These are phyloP conservation scores for Elasticomyces elasticus DNA, from an alignment of 495 filamentous ascomycete species.

Conservation along the genomic window DNA sequence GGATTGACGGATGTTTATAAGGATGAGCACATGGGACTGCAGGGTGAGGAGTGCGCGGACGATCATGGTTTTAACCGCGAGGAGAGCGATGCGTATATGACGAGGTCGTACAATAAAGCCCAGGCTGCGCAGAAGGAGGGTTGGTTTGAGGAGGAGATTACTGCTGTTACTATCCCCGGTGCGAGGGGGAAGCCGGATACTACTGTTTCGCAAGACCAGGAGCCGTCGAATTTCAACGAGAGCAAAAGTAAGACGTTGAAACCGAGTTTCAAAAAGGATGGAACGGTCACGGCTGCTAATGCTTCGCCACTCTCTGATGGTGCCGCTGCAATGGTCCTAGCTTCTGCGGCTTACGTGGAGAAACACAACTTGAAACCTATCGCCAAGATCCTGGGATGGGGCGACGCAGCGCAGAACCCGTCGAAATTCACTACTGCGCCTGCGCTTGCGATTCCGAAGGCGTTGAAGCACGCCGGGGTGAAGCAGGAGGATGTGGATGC, in stretches of 20 bases:
- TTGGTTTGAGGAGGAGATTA: conserved; percentile 74
- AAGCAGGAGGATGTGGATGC: conserved; percentile 68
- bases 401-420: conserved; percentile 79
- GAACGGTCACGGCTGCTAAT: conserved; percentile 95
- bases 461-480: conserved; percentile 80
- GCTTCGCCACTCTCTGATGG: conserved; percentile 93
- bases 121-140: conserved; percentile 72
- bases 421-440: conserved; percentile 94
- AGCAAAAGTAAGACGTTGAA: conserved; percentile 78
- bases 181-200: conserved; percentile 82
- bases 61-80: conserved; percentile 74
- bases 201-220: conserved; percentile 76
- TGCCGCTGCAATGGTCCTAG: conserved; percentile 78
- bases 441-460: conserved; percentile 92
- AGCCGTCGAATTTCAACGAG: conserved; percentile 93
- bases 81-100: conserved; percentile 86
- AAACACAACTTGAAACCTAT: conserved; percentile 80
- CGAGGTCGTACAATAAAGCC: conserved; percentile 81
- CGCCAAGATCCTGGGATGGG: conserved; percentile 94
- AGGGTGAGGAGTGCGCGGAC: conserved; percentile 80
- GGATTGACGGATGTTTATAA: conserved; percentile 87
- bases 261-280: conserved; percentile 60
- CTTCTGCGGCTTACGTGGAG: conserved; percentile 81
- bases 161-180: conserved; percentile 76
- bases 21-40: conserved; percentile 88